These are phyloP conservation scores for Schizonepeta tenuifolia DNA, from an alignment of 257 asterid genomes.

Conservation along the genomic window DNA sequence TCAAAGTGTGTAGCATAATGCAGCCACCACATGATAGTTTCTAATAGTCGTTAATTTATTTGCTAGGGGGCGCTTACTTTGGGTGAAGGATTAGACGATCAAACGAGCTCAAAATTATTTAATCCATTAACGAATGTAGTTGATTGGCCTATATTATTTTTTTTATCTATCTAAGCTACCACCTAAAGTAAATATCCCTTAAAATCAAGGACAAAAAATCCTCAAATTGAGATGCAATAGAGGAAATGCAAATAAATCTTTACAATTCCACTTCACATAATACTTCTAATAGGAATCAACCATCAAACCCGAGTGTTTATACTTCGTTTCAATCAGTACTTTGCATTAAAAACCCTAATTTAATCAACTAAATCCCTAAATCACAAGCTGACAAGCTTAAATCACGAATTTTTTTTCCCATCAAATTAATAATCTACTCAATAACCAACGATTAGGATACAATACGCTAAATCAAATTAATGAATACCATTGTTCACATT, in stretches of 20 bases:
- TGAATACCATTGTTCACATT: not conserved
- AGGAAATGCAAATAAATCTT: too few relatives aligned
- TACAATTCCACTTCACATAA: not conserved
- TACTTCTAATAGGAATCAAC: not conserved
- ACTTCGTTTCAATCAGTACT: not conserved
- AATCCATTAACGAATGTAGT: not conserved
- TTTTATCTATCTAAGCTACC: too few relatives aligned
- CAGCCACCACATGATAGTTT: not conserved
- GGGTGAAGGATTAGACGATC: not conserved
- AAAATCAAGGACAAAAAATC: not conserved
- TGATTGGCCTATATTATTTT: too few relatives aligned
- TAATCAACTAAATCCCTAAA: not conserved
- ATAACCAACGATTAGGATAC: not conserved
- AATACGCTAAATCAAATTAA: not conserved
- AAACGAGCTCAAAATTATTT: not conserved
- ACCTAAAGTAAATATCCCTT: not conserved
- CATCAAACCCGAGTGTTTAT: not conserved
- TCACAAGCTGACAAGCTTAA: not conserved
- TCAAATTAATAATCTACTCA: not conserved
- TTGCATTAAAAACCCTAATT: not conserved
- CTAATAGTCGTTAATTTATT: not conserved
- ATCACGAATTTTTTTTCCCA: not conserved
- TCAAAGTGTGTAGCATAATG: too few relatives aligned
- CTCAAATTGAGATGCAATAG: too few relatives aligned
- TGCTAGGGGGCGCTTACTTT: not conserved